These are phyloP conservation scores for Magnolia changhungtana DNA, from an alignment of 164 flowering plant species.

Conservation along the genomic window DNA sequence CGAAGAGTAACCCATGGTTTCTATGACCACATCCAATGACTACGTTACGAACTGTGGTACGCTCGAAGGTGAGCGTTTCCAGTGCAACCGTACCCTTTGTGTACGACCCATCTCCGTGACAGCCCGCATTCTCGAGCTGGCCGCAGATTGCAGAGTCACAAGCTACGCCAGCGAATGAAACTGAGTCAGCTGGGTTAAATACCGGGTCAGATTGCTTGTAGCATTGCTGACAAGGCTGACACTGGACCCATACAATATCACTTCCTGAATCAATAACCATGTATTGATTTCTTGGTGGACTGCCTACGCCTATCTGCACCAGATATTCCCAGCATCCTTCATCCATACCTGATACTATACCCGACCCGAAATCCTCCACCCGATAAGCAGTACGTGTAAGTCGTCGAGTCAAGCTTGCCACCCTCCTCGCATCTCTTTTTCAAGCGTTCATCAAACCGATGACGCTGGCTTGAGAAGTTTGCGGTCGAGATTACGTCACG, in stretches of 20 bases:
- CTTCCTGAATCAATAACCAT: constrained; percentile 89
- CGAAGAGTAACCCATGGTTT: constrained; percentile 81
- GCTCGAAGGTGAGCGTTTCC: constrained; percentile 57
- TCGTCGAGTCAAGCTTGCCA: constrained; percentile 33
- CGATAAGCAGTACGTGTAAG: constrained; percentile 25
- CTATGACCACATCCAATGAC: constrained; percentile 92
- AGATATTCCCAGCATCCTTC: constrained; percentile 92
- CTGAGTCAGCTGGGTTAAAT: constrained; percentile 69
- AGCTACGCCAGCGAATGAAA: constrained; percentile 59
- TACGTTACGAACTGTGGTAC: constrained; percentile 47
- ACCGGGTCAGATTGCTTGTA: constrained; percentile 86
- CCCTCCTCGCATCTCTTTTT: constrained; percentile 49
- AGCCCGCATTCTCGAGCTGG: constrained; percentile 45
- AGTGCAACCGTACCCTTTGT: constrained; percentile 58
- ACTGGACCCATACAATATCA: constrained; percentile 90
- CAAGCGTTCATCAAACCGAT: constrained; percentile 43
- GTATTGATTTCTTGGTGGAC: constrained; percentile 72
- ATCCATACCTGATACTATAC: constrained; percentile 87
- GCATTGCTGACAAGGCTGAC: constrained; percentile 76
- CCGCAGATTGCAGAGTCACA: constrained; percentile 59
- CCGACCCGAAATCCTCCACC: constrained; percentile 66
- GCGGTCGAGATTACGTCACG: constrained; percentile 16
- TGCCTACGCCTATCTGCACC: constrained; percentile 81
- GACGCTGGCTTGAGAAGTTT: constrained; percentile 14
- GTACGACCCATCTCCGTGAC: constrained; percentile 69